Base-by-base conservation (phyloP, 176 grass and related monocot species). In the Cenchrus purpureus region DNA sequence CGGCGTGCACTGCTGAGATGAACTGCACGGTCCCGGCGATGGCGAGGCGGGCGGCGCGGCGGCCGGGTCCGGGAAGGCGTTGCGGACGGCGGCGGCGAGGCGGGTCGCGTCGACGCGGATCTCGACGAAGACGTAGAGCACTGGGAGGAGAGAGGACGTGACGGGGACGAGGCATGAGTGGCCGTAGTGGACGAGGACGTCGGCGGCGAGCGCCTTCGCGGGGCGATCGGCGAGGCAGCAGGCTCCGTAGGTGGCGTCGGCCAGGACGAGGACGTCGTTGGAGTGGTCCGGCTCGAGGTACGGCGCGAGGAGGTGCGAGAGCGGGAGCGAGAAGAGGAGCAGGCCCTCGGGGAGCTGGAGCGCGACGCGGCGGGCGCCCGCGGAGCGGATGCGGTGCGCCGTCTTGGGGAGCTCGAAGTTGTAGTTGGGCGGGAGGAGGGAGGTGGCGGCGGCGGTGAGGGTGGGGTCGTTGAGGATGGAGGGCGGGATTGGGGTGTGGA, bases 91-190 rank as follows among this genome's bases (percentile, higher is more conserved):
- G 12, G 77, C 48, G 7, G 74, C 96, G 85, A 98, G 90, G 84
- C 91, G 91, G 17, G 73, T 15, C 17, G 90, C 87, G 52, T 98
- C 93, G 14, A 98, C 70, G 43, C 89, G 83, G 63, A 98, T 98
- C 90, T 95, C 93, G 34, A 98, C 93, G 80, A 98, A 98, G 79
- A 98, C 96, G 73, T 98, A 98, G 74, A 95, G 90, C 19, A 92
- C 91, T 12, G 96, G 96, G 73, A 98, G 96, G 77, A 93, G 90
- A 0, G 96, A 95, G 12, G 89, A 87, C 0, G 96, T 93, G 43
- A 98, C 91, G 48, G 96, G 96, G 72, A 98, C 89, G 78, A 95
- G 97, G 84, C 97, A 98, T 85, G 91, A 93, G 87, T 98, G 97
- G 32, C 93, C 93, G 77, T 98, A 98, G 87, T 98, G 97, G 74